phyloP scores from a whole-genome alignment of 208 protist species.

The Crithidia sp. region DNA sequence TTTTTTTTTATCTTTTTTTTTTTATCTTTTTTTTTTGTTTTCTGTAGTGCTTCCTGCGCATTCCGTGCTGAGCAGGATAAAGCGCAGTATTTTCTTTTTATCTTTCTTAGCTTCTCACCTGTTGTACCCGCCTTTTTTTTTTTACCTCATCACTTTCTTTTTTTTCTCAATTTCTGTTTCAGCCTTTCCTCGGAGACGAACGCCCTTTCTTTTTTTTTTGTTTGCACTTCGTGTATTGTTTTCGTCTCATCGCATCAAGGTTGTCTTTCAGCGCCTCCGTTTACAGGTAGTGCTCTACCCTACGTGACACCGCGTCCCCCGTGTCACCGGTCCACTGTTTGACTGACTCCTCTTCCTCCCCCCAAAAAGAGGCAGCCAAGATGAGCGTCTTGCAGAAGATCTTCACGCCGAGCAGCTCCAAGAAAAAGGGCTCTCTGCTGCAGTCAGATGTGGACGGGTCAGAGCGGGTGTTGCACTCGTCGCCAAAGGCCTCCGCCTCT shows the following conservation, averaged over 20 bases:
- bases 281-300: no score
- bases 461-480: not conserved
- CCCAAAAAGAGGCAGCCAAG: no score
- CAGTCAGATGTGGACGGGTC: not conserved
- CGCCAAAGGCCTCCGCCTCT: constrained; percentile 8
- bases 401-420: constrained; percentile 30
- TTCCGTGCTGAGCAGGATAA: not conserved
- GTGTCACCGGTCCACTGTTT: no score
- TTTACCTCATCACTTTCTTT: not conserved
- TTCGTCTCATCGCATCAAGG: not conserved
- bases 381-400: constrained; percentile 39
- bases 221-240: not conserved
- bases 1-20: constrained; percentile 1
- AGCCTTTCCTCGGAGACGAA: not conserved
- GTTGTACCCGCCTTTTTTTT: not conserved
- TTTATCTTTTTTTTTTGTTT: constrained; percentile 11
- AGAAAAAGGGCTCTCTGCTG: constrained; percentile 25
- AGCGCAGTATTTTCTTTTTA: no score
- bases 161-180: constrained; percentile 4
- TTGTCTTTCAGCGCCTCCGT: not conserved
- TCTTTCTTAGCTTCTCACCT: no score
- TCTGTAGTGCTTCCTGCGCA: not conserved
- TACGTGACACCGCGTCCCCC: no score
- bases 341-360: no score
- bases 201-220: constrained; percentile 11